These are phyloP conservation scores for Penicillium verhagenii DNA, from an alignment of 495 filamentous ascomycete genomes.

Conservation along the genomic window DNA sequence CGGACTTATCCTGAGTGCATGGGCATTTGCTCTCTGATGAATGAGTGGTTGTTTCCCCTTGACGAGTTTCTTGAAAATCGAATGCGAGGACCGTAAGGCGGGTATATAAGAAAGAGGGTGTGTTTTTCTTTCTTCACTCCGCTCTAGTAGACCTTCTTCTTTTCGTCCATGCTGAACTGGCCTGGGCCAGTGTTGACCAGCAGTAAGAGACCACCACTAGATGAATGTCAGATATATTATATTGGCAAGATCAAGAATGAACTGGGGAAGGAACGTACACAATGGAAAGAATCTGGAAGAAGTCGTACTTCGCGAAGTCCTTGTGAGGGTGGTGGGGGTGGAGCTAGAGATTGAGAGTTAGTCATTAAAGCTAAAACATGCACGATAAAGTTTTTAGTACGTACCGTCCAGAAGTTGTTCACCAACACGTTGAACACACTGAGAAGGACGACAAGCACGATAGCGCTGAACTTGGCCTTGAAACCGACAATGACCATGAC, in stretches of 20 bases:
- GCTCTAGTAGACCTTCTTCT: slow-evolving; percentile 97
- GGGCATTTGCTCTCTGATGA: neutral
- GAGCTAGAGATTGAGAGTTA: slow-evolving; percentile 59
- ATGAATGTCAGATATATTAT: slow-evolving; percentile 16
- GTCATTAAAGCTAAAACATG: neutral
- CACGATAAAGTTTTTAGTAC: slow-evolving; percentile 22
- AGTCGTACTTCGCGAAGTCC: slow-evolving; percentile 99
- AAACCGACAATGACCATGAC: slow-evolving; percentile 99
- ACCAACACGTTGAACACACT: slow-evolving; percentile 95
- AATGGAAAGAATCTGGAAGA: slow-evolving; percentile 99
- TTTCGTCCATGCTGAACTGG: slow-evolving; percentile 97
- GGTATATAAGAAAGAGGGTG: slow-evolving; percentile 16
- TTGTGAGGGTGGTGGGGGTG: slow-evolving; percentile 98
- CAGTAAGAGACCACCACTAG: slow-evolving; percentile 82
- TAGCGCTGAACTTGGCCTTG: slow-evolving; percentile 98
- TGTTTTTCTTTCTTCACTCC: slow-evolving; percentile 4
- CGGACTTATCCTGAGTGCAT: neutral
- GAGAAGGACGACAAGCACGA: slow-evolving; percentile 87
- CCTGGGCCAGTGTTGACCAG: slow-evolving; percentile 98
- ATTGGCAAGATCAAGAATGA: neutral
- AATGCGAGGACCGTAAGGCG: neutral
- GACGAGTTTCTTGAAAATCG: neutral
- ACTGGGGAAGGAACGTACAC: slow-evolving; percentile 70
- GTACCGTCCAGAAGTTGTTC: slow-evolving; percentile 99
- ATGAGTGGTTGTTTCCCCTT: neutral